A percentile compares a stretch with the other conserved stretches of the same genome.
These are phyloP conservation scores for Capsicum baccatum DNA, from an alignment of 257 asterid genomes.

Conservation along the genomic window DNA sequence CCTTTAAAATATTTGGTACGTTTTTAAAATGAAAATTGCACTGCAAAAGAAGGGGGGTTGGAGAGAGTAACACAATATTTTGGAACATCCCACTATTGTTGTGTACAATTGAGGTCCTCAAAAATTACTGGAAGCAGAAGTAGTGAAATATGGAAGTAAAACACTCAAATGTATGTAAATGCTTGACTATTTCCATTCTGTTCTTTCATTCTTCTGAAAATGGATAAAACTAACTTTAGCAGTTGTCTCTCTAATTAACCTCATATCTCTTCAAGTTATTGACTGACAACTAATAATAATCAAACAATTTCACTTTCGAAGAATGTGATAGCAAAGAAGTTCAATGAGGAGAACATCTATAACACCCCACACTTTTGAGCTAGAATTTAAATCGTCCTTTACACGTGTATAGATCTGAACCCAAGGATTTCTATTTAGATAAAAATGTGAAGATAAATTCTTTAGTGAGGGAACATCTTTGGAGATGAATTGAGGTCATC, in stretches of 20 bases:
- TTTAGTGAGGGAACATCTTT: too few relatives aligned
- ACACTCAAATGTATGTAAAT: not conserved
- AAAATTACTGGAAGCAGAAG: not conserved
- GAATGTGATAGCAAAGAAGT: not conserved
- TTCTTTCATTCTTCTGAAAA: constrained; percentile 15
- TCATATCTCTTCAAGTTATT: not conserved
- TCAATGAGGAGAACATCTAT: not conserved
- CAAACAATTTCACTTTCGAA: constrained; percentile 14
- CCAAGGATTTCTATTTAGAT: too few relatives aligned
- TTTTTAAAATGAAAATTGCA: not conserved
- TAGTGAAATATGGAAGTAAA: constrained; percentile 1
- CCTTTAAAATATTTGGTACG: not conserved
- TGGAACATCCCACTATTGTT: not conserved
- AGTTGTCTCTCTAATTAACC: not conserved
- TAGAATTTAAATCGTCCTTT: too few relatives aligned
- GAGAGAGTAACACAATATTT: too few relatives aligned
- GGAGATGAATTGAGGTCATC: too few relatives aligned
- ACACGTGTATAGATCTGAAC: too few relatives aligned
- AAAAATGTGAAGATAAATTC: too few relatives aligned
- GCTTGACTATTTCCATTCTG: not conserved
- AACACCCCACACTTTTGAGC: too few relatives aligned
- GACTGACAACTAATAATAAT: not conserved
- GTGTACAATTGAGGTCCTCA: not conserved
- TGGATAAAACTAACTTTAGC: not conserved
- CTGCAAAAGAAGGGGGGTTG: too few relatives aligned